A percentile compares a stretch with the other conserved stretches of the same genome.
Conservation (phyloP, 148 eudicot genomes). For the Cornus kousa region DNA sequence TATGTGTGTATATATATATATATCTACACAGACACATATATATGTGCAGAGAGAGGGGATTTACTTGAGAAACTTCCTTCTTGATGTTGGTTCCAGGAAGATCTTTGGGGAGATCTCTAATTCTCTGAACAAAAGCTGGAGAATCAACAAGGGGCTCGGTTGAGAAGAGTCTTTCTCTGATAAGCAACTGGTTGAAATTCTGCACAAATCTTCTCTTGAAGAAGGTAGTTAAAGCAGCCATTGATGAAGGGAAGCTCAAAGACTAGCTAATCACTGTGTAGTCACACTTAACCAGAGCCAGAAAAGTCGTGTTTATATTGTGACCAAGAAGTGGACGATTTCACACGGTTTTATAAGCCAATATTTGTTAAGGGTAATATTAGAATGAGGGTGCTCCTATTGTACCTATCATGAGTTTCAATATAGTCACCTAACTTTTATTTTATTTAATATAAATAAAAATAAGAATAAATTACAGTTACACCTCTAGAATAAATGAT, state of each 20-base stretch:
- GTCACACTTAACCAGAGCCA: background rate
- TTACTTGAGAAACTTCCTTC: constrained; percentile 60
- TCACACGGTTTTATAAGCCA: background rate
- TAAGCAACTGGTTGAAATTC: background rate
- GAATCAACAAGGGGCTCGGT: constrained; percentile 30
- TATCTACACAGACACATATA: too few relatives aligned
- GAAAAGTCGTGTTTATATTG: background rate
- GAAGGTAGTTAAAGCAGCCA: constrained; percentile 36
- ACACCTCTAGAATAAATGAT: too few relatives aligned
- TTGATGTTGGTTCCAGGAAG: constrained; percentile 65
- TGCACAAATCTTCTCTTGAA: constrained; percentile 27
- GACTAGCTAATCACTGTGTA: background rate
- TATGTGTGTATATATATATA: too few relatives aligned
- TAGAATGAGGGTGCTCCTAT: background rate
- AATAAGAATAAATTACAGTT: too few relatives aligned
- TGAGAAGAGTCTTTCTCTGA: constrained; percentile 20
- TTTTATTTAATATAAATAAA: too few relatives aligned
- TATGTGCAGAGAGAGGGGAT: constrained; percentile 1
- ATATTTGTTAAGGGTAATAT: background rate
- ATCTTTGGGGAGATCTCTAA: constrained; percentile 51
- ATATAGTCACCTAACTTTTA: too few relatives aligned
- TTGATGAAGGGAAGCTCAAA: constrained; percentile 6
- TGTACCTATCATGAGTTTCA: background rate
- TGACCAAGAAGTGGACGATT: background rate
- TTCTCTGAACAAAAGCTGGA: constrained; percentile 39